These are phyloP conservation scores for Wickerhamomyces sp. DNA, from an alignment of 1,139 yeast species.

Conservation along the genomic window DNA sequence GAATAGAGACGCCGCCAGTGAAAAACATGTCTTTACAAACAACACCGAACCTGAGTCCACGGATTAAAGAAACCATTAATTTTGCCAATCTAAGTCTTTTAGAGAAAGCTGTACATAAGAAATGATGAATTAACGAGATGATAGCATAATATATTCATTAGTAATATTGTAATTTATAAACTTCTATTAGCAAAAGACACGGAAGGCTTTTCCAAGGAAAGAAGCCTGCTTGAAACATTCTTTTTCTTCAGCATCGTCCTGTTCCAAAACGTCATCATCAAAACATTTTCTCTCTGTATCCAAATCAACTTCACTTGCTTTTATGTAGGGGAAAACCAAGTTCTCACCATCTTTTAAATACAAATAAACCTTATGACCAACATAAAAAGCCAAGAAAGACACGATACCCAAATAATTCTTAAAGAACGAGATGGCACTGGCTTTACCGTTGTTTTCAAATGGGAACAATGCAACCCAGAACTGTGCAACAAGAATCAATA, in stretches of 20 bases:
- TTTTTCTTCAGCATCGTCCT: constrained; percentile 13
- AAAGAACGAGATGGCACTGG: constrained; percentile 39
- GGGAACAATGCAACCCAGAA: constrained; percentile 73
- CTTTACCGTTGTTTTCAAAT: constrained; percentile 42
- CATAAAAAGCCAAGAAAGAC: constrained; percentile 36
- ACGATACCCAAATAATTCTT: constrained; percentile 46
- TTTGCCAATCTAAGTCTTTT: neutral
- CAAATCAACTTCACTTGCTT: constrained; percentile 41
- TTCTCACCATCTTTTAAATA: constrained; percentile 27
- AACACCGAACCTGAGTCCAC: constrained; percentile 12
- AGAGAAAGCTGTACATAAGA: no score
- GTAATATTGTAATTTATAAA: no score
- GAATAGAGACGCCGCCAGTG: constrained; percentile 20
- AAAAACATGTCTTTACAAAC: constrained; percentile 5
- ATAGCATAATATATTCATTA: no score
- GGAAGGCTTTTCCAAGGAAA: constrained; percentile 4
- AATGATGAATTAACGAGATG: no score
- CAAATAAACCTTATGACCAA: constrained; percentile 40
- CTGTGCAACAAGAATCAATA: constrained; percentile 60
- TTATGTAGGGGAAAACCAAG: constrained; percentile 29
- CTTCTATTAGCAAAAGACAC: constrained; percentile 12
- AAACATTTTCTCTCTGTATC: constrained; percentile 44
- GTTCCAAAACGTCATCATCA: constrained; percentile 28
- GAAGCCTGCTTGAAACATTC: constrained; percentile 7
- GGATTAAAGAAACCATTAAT: neutral